Evolutionary conservation across 2,329 filamentous ascomycete genomes (phyloP), one percentile per base, ranked within the genome.

Genomic region (Aquanectria penicillioides): DNA sequence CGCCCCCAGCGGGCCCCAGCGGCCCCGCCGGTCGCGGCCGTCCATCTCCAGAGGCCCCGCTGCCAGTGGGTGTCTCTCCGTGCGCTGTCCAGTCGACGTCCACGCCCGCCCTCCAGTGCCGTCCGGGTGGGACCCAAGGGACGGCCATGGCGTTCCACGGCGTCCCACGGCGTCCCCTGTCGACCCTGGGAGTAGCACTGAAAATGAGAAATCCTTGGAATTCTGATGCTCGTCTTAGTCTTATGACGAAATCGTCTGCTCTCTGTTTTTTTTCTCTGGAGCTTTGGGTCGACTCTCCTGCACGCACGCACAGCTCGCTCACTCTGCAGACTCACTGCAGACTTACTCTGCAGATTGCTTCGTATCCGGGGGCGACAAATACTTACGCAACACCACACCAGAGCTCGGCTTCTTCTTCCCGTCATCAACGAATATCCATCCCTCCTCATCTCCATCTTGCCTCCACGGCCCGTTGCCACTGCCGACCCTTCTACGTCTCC

Each of bases 181-280:
- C 26, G n/a, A 31, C 40, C 38, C 34, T 46, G 25, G 47, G 20
- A 12, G 47, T n/a, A 46, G 54, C 40, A 46, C 41, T 46, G 26
- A 40, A 28, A 36, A 31, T 47, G 26, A 40, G n/a, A 41, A 23
- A 52, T 47, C 40, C 55, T 28, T 58, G 55, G 48, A 58, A 53
- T 58, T 58, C 41, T 22, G 55, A 52, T 58, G n/a, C n/a, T n/a
- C n/a, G n/a, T 48, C 36, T 40, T 28, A 47, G 23, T 48, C 40
- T 48, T 33, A 52, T 58, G 55, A 58, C 55, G 55, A 41, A 58
- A 58, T 41, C 33, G 38, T 25, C 41, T 26, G 34, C 41, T 53
- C 38, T 43, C 38, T 28, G 37, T 36, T 29, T 37, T 48, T 29
- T 43, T 20, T 53, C 23, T 5, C 17, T 38, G 26, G 26, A 33